These are phyloP conservation scores for Vigna radiata DNA, from an alignment of 306 rosid genomes.

Conservation along the genomic window DNA sequence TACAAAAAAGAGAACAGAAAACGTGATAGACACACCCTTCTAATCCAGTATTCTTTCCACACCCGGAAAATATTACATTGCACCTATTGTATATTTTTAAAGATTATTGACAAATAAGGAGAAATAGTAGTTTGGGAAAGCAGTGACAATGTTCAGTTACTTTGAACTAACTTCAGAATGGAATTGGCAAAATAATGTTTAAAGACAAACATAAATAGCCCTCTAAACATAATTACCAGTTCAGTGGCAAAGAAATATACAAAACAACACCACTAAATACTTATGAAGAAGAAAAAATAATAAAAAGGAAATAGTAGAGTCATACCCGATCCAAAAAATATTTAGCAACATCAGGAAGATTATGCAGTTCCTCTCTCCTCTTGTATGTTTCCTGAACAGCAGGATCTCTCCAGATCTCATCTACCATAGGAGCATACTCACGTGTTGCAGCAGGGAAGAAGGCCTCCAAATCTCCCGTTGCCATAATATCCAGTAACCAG, in stretches of 20 bases:
- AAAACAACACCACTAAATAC: conserved; percentile 29
- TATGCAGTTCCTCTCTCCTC: conserved; percentile 81
- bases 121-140: conserved; percentile 23
- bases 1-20: too few species aligned
- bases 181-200: conserved; percentile 3
- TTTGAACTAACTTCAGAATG: conserved; percentile 30
- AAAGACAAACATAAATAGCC: background rate
- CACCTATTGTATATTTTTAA: conserved; percentile 25
- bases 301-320: conserved; percentile 30
- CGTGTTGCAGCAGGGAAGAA: conserved; percentile 97
- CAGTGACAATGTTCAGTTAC: conserved; percentile 21
- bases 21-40: too few species aligned
- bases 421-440: conserved; percentile 91
- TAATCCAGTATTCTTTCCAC: too few species aligned
- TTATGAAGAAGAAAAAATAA: conserved; percentile 11
- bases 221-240: background rate
- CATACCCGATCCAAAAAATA: conserved; percentile 88
- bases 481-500: conserved; percentile 91
- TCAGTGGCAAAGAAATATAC: conserved; percentile 12
- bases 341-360: conserved; percentile 88
- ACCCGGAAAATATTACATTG: background rate
- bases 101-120: conserved; percentile 4
- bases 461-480: conserved; percentile 88
- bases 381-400: conserved; percentile 90
- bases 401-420: conserved; percentile 86